These are phyloP conservation scores for Neonectria hederae DNA, from an alignment of 2,329 filamentous ascomycete genomes.

Conservation along the genomic window DNA sequence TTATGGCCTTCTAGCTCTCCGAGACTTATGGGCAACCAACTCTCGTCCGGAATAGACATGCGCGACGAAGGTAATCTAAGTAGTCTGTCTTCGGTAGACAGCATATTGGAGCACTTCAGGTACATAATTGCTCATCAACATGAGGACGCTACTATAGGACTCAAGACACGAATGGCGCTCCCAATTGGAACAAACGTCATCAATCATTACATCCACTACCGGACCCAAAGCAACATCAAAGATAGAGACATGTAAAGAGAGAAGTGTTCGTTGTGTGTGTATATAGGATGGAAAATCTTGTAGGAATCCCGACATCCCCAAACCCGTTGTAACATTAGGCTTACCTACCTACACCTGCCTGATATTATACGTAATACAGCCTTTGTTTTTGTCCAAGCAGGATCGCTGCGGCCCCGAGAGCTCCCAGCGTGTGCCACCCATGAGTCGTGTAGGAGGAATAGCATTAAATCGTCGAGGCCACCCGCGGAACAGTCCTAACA, in stretches of 20 bases:
- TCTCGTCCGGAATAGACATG: not conserved
- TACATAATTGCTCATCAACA: not conserved
- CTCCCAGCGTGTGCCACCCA: conserved; percentile 15
- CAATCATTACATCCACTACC: not conserved
- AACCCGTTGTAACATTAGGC: conserved; percentile 19
- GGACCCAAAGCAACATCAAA: not conserved
- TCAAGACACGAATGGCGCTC: not conserved
- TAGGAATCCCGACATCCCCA: conserved; percentile 29
- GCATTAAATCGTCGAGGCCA: conserved; percentile 21
- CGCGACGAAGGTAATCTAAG: not conserved
- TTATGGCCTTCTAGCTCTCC: too few species aligned
- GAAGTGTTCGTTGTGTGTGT: conserved; percentile 25
- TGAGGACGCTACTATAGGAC: too few species aligned
- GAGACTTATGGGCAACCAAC: too few species aligned
- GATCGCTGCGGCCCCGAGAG: conserved; percentile 20
- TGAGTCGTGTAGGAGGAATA: conserved; percentile 15
- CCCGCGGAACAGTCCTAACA: conserved; percentile 17
- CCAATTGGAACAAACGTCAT: not conserved
- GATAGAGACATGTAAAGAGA: not conserved
- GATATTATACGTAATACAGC: conserved; percentile 32
- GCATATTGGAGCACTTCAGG: not conserved
- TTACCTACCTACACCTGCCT: conserved; percentile 17
- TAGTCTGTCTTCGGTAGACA: not conserved
- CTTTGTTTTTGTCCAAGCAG: conserved; percentile 27
- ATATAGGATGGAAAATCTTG: conserved; percentile 34